Base-by-base conservation (phyloP, 306 rosid species). In the Castanospermum australe region DNA sequence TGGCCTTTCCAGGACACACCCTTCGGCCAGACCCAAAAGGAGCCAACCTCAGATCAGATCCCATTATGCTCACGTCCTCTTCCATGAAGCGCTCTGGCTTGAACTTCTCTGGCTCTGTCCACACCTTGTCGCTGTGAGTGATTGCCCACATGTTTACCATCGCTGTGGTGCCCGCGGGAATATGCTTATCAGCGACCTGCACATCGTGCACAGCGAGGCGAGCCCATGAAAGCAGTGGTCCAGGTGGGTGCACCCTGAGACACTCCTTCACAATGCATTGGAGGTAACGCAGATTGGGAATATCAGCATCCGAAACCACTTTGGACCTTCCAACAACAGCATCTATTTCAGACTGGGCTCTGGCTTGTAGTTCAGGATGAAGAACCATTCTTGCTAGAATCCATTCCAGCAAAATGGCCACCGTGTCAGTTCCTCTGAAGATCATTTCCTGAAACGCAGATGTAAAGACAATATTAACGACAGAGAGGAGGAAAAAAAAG, bases 131-230 rank as follows among this genome's bases (percentile, higher is more conserved):
- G 15, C 82, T 84, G 22, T 87, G 97, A 0, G 98, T 87, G 24
- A 93, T 93, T 0, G 97, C 87, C 90, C 96, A 93, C 97, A 93
- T 93, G 75, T 93, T 93, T 1, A 93, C 97, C 84, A 93, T 90
- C 0, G 98, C 95, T 0, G 93, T 91, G 0, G 97, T 90, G 2
- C 98, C 97, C 0, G 92, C 88, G 0, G 98, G 95, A 30, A 93
- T 5, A 51, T 50, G 62, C 52, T 88, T 83, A 1, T 70, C 80
- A 3, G 86, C 95, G 0, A 93, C 50, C 2, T 68, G 73, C 8
- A 91, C 84, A 76, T 91, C 98, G 4, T 87, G 87, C 15, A 87
- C 51, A 12, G 97, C 89, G 3, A 93, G 85, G 12, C 98, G 83
- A 10, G 98, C 98, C 98, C 98, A 93, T 0, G 97, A 93, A 12